Evolutionary conservation across 306 rosid genomes (phyloP).

Genomic region (Vigna mungo): DNA sequence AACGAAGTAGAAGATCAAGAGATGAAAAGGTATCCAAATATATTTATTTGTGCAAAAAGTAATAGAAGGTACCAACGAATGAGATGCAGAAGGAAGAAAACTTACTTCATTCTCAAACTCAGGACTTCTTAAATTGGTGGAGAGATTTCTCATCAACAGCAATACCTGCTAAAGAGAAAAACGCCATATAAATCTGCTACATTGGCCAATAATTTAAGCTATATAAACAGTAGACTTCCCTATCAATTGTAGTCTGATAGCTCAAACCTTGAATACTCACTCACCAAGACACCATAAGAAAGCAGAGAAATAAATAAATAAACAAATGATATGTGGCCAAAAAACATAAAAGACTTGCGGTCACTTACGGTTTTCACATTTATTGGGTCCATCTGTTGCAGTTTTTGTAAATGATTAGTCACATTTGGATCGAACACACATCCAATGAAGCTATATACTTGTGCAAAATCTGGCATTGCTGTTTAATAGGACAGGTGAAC

Average conservation of each 20-base stretch:
- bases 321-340: neutral
- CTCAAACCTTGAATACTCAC: slow-evolving; percentile 2
- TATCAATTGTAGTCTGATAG: slow-evolving; percentile 5
- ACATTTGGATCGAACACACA: slow-evolving; percentile 39
- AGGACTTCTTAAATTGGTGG: slow-evolving; percentile 52
- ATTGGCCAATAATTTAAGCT: neutral
- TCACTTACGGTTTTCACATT: slow-evolving; percentile 71
- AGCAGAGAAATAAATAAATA: neutral
- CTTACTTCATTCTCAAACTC: slow-evolving; percentile 71
- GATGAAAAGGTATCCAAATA: slow-evolving; percentile 18
- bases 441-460: slow-evolving; percentile 42
- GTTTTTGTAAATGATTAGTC: slow-evolving; percentile 64
- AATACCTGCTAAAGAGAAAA: slow-evolving; percentile 53
- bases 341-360: neutral
- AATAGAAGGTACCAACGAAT: neutral
- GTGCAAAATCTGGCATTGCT: slow-evolving; percentile 74
- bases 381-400: slow-evolving; percentile 72
- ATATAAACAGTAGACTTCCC: slow-evolving; percentile 6
- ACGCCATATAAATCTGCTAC: neutral
- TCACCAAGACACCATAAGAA: neutral
- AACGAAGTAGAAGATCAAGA: neutral
- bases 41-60: neutral
- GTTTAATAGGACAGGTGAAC: slow-evolving; percentile 43
- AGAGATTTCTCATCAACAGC: slow-evolving; percentile 66
- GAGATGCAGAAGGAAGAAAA: slow-evolving; percentile 19